These are phyloP conservation scores for Microsporum ferrugineum DNA, from an alignment of 2,329 filamentous ascomycete genomes.

Conservation along the genomic window DNA sequence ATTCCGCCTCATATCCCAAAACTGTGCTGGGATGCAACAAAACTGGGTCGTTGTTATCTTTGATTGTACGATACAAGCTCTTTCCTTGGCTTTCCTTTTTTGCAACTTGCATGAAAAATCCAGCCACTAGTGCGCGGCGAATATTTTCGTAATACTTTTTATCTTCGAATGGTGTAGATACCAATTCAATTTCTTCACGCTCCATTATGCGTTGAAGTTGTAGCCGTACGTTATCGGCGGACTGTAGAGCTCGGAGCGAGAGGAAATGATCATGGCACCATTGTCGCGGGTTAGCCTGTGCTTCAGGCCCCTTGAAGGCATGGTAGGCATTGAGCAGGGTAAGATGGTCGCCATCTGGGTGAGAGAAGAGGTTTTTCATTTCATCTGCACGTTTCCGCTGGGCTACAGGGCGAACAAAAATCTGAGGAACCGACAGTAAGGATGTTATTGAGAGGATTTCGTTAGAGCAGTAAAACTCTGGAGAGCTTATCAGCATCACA, in stretches of 20 bases:
- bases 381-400: conserved; percentile 87
- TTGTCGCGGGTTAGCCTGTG: conserved; percentile 63
- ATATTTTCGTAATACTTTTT: conserved; percentile 99
- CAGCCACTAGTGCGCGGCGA: conserved; percentile 75
- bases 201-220: conserved; percentile 98
- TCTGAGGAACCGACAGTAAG: conserved; percentile 83
- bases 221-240: conserved; percentile 83
- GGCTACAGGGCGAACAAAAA: conserved; percentile 78
- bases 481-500: conserved; percentile 95
- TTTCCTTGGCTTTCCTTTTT: conserved; percentile 84
- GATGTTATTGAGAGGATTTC: conserved; percentile 93
- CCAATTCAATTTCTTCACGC: conserved; percentile 68
- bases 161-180: conserved; percentile 83
- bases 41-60: conserved; percentile 80
- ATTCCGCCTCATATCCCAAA: conserved; percentile 76
- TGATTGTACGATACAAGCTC: conserved; percentile 77
- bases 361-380: conserved; percentile 90
- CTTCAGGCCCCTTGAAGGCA: conserved; percentile 70
- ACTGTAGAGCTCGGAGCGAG: conserved; percentile 74
- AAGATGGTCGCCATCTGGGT: conserved; percentile 87
- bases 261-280: conserved; percentile 98
- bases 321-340: conserved; percentile 97
- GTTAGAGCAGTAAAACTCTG: conserved; percentile 97
- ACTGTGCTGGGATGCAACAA: conserved; percentile 90
- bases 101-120: conserved; percentile 99